These are phyloP conservation scores for Sarcocystis neurona DNA, from an alignment of 169 alveolate species.

Conservation along the genomic window DNA sequence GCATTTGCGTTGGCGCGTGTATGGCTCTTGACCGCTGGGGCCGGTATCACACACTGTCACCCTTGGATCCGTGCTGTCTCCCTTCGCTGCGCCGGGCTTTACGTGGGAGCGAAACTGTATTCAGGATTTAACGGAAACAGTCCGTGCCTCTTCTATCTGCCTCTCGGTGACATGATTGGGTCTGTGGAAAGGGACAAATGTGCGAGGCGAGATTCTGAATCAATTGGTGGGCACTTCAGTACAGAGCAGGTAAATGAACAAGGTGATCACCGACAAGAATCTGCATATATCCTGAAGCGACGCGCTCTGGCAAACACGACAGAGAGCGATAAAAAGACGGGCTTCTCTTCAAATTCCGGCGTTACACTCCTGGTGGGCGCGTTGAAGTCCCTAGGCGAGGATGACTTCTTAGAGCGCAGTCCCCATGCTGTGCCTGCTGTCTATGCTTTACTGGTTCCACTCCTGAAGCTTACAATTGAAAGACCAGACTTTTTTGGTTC, in stretches of 20 bases:
- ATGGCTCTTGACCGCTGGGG: constrained; percentile 25
- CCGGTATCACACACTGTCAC: constrained; percentile 38
- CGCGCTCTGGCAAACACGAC: background rate
- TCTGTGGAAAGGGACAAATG: background rate
- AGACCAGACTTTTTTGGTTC: constrained; percentile 17
- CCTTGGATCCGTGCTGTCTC: constrained; percentile 59
- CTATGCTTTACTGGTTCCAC: background rate
- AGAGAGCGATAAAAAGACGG: background rate
- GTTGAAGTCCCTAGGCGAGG: constrained; percentile 43
- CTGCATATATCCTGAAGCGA: background rate
- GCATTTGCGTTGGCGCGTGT: constrained; percentile 43
- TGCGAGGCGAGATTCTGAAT: background rate
- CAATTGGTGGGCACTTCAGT: background rate
- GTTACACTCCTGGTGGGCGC: background rate
- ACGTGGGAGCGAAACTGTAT: constrained; percentile 26
- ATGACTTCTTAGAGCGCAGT: constrained; percentile 45
- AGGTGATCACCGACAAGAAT: background rate
- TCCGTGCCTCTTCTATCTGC: constrained; percentile 15
- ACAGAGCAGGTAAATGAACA: background rate
- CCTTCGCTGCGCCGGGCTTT: constrained; percentile 51
- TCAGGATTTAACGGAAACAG: background rate
- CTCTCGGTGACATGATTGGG: constrained; percentile 30
- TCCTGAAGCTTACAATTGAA: background rate
- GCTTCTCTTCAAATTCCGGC: constrained; percentile 6
- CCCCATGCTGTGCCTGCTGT: constrained; percentile 47